Conservation (phyloP, 2,329 filamentous ascomycete species). For the Diaporthe nobilis region DNA sequence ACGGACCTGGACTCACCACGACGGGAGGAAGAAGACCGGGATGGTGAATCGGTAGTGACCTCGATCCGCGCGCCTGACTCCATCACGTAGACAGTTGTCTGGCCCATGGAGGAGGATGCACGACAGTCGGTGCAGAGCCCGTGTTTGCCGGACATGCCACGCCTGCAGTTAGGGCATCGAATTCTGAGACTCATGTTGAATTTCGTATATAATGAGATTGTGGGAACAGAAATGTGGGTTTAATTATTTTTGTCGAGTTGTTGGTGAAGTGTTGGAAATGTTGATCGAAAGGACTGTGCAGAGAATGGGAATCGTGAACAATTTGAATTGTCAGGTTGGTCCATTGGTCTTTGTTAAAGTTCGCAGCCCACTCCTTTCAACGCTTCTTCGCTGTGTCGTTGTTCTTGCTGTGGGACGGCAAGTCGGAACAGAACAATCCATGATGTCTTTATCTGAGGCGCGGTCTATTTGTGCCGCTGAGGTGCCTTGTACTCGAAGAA, state of each 20-base stretch:
- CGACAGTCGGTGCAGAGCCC: not conserved
- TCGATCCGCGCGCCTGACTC: slow-evolving; percentile 7
- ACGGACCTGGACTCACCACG: not conserved
- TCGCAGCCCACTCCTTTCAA: not conserved
- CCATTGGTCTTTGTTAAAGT: not conserved
- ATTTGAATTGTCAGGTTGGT: slow-evolving; percentile 1
- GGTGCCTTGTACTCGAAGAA: no score
- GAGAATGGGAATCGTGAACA: not conserved
- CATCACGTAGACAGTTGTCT: not conserved
- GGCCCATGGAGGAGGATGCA: not conserved
- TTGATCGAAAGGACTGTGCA: not conserved
- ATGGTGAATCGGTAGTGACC: not conserved
- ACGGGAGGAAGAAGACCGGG: not conserved
- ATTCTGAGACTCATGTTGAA: slow-evolving; percentile 14
- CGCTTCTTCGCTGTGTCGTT: not conserved
- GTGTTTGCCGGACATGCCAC: slow-evolving; percentile 2
- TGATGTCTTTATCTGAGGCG: not conserved
- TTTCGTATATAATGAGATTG: not conserved
- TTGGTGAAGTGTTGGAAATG: not conserved
- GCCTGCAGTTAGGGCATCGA: slow-evolving; percentile 11
- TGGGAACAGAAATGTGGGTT: not conserved
- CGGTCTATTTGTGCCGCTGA: not conserved
- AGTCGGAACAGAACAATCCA: not conserved
- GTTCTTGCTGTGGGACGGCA: no score
- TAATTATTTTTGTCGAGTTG: not conserved